Conservation (phyloP, 2,329 filamentous ascomycete species). For the Cladosporium sphaerospermum region DNA sequence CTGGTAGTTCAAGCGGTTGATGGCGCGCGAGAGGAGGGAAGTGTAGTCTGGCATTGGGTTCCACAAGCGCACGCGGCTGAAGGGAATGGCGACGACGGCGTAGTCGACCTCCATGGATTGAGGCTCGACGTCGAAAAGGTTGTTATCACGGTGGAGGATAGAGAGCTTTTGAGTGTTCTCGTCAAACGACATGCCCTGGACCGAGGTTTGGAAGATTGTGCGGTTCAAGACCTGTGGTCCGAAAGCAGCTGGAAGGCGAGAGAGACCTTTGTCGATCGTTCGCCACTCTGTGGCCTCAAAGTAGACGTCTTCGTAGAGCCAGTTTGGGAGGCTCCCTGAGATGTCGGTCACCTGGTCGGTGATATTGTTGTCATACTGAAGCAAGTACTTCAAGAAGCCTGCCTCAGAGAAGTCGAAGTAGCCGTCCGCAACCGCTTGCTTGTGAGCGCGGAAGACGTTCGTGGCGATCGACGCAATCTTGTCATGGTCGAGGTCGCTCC, state of each 20-base stretch:
- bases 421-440: constrained; percentile 46
- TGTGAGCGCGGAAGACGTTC: constrained; percentile 50
- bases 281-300: constrained; percentile 54
- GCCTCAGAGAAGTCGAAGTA: constrained; percentile 62
- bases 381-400: constrained; percentile 54
- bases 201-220: constrained; percentile 50
- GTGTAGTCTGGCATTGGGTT: constrained; percentile 48
- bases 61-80: constrained; percentile 59
- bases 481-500: constrained; percentile 26
- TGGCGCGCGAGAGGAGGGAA: constrained; percentile 44
- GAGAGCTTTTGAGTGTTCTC: constrained; percentile 48
- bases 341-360: constrained; percentile 48
- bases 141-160: constrained; percentile 50
- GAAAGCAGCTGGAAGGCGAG: constrained; percentile 57
- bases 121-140: constrained; percentile 36
- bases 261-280: constrained; percentile 59
- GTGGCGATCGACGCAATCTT: constrained; percentile 30
- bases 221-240: constrained; percentile 53
- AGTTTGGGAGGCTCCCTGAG: constrained; percentile 43
- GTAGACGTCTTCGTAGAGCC: constrained; percentile 53
- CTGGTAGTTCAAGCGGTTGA: constrained; percentile 44
- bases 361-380: constrained; percentile 49
- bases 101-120: constrained; percentile 57
- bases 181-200: constrained; percentile 53
- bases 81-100: constrained; percentile 58